phyloP scores from a whole-genome alignment of 257 asterid genomes.

The Rhazya stricta region DNA sequence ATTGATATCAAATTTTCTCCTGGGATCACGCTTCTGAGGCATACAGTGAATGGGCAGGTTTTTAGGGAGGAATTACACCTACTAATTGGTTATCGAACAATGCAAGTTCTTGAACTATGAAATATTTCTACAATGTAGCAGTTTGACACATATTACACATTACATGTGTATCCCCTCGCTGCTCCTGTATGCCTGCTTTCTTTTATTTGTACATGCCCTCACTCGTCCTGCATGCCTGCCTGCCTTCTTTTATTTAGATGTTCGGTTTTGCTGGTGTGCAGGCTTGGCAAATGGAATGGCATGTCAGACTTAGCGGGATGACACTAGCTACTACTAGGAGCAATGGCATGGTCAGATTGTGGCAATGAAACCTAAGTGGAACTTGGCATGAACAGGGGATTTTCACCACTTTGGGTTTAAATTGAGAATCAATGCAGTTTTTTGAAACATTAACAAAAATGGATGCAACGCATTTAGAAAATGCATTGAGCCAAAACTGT shows the following conservation, averaged over 20 bases:
- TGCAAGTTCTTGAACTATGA: not conserved
- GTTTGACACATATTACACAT: not conserved
- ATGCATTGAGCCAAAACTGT: too few species aligned
- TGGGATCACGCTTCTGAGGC: too few species aligned
- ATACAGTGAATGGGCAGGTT: too few species aligned
- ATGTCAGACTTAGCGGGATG: slow-evolving; percentile 96
- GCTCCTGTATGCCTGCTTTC: too few species aligned
- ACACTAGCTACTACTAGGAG: slow-evolving; percentile 75
- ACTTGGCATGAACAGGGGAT: slow-evolving; percentile 82
- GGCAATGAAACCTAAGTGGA: slow-evolving; percentile 82
- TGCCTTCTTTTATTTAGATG: not conserved
- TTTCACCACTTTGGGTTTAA: too few species aligned
- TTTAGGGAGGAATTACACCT: too few species aligned
- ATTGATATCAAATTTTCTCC: too few species aligned
- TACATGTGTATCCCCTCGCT: not conserved
- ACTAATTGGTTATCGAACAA: not conserved
- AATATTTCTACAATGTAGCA: not conserved
- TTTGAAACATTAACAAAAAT: too few species aligned
- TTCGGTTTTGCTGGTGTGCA: slow-evolving; percentile 11
- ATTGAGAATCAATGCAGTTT: too few species aligned
- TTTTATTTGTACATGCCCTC: too few species aligned
- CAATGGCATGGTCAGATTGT: slow-evolving; percentile 70
- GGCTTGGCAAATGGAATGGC: slow-evolving; percentile 98
- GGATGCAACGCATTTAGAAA: too few species aligned
- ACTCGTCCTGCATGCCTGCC: too few species aligned